Conservation (phyloP, 495 filamentous ascomycete genomes). For the Lasiosphaeriaceae sp. region DNA sequence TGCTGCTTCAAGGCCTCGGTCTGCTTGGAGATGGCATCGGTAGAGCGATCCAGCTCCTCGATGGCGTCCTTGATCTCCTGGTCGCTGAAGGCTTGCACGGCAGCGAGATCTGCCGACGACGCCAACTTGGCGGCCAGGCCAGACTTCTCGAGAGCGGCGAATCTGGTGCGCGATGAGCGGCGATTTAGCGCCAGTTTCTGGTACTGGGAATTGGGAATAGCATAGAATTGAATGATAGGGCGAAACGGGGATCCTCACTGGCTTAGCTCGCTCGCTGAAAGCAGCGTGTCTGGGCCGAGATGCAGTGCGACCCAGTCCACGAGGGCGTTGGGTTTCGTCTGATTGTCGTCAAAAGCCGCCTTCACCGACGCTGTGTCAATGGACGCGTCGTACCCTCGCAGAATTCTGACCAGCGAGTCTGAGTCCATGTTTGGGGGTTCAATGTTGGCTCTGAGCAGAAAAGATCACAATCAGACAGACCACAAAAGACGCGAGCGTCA, state of each 20-base stretch:
- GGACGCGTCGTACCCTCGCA: slow-evolving; percentile 27
- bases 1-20: slow-evolving; percentile 40
- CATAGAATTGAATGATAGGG: not conserved
- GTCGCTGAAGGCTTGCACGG: slow-evolving; percentile 32
- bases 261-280: slow-evolving; percentile 39
- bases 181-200: slow-evolving; percentile 4
- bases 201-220: not conserved
- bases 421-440: slow-evolving; percentile 18
- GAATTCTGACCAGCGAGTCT: slow-evolving; percentile 21
- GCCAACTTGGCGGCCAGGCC: slow-evolving; percentile 35
- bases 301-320: slow-evolving; percentile 38
- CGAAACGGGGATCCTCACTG: slow-evolving; percentile 24
- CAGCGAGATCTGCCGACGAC: slow-evolving; percentile 30
- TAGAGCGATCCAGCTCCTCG: slow-evolving; percentile 42
- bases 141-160: slow-evolving; percentile 31
- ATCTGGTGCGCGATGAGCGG: slow-evolving; percentile 21
- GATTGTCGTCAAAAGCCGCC: slow-evolving; percentile 18
- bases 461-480: not conserved
- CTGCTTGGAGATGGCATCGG: slow-evolving; percentile 42
- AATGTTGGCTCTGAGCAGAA: not conserved
- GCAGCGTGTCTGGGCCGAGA: slow-evolving; percentile 39
- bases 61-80: slow-evolving; percentile 41
- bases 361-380: slow-evolving; percentile 28
- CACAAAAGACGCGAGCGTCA: too few species aligned
- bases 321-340: slow-evolving; percentile 22